Base-by-base conservation (phyloP, 257 asterid genomes). In the Osmanthus fragrans region DNA sequence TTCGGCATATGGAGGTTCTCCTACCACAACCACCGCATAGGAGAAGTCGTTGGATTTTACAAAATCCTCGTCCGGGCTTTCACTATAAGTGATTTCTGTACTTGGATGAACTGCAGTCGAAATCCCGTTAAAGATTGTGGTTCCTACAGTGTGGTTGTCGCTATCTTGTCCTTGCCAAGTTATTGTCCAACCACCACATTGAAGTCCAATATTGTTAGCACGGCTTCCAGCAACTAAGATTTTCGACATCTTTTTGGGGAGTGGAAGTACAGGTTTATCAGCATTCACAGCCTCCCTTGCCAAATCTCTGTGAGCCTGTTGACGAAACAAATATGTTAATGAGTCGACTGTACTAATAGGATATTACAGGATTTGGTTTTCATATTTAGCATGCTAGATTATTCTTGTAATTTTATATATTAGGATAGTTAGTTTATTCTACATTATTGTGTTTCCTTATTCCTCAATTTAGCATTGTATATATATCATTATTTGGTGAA, bases 181-280 rank as follows among this genome's bases (percentile, higher is more conserved):
- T 21, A 86, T 82, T 29, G 90, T 86, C 90, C 88, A 86, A 1
- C 90, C 90, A 12, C 88, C 85, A 25, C 90, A 86, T 33, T 86
- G 90, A 79, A 82, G 58, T 42, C 86, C 88, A 3, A 84, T 72
- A 70, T 84, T 40, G 80, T 86, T 9, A 45, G 88, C 87, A 49
- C 84, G 88, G 23, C 80, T 74, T 19, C 90, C 90, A 9, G 88
- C 86, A 15, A 84, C 84, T 18, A 86, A 86, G 10, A 86, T 37
- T 47, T 73, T 86, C 19, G 77, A 68, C 40, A 86, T 80, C 56
- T 70, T 84, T 77, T 77, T 86, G 2, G 85, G 80, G 45, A 86
- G 86, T 2, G 88, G 90, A 36, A 86, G 23, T 63, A 84, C 21
- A 1, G 88, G 85, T 70, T 54, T 36, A 19, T 80, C 82, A 0